Evolutionary conservation across 2,329 filamentous ascomycete species (phyloP).

Genomic region (Alternaria triticina): DNA sequence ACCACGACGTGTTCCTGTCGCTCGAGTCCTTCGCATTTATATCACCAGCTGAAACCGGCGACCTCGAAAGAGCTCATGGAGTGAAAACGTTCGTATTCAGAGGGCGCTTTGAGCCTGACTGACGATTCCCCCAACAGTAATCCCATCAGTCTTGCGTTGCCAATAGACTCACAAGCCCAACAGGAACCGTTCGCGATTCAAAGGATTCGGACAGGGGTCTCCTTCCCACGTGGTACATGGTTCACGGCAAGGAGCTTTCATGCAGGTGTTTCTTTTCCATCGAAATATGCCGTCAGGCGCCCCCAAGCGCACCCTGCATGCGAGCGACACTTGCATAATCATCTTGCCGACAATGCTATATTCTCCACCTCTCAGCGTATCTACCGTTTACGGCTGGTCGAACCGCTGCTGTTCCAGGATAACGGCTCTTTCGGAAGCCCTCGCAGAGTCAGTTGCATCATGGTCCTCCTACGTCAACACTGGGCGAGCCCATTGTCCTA

Average conservation of each 20-base stretch:
- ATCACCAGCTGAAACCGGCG: not conserved
- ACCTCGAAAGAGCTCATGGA: not conserved
- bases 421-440: not conserved
- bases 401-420: not conserved
- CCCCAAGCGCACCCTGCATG: not conserved
- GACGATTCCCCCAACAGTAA: not conserved
- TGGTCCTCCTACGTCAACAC: not conserved
- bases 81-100: not conserved
- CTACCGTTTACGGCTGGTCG: not conserved
- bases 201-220: not conserved
- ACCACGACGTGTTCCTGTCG: not conserved
- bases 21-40: not conserved
- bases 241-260: not conserved
- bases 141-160: not conserved
- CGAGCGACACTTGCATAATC: not conserved
- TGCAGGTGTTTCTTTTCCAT: not conserved
- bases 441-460: not conserved
- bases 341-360: not conserved
- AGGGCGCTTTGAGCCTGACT: not conserved
- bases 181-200: not conserved
- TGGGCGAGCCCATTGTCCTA: not conserved
- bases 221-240: not conserved
- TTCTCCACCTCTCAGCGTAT: not conserved
- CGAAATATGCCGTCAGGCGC: not conserved
- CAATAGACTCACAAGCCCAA: not conserved